phyloP scores from a whole-genome alignment of 139 green algal genomes.

The Eudorina sp. region DNA sequence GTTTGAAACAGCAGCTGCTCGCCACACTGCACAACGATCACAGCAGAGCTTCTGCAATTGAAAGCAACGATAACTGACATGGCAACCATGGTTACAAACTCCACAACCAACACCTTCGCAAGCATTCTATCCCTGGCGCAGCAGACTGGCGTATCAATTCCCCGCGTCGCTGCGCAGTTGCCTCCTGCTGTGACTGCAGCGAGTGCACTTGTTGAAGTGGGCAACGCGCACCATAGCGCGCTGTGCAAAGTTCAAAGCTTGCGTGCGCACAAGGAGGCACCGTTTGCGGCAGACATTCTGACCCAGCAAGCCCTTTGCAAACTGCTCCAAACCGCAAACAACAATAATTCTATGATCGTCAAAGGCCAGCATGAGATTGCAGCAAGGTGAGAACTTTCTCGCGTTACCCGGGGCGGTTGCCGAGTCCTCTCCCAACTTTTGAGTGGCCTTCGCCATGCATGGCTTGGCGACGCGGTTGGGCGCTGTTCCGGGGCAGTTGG shows the following conservation, averaged over 20 bases:
- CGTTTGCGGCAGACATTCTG: not conserved
- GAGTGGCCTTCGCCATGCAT: not conserved
- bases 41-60: too few species aligned
- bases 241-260: not conserved
- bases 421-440: not conserved
- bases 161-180: not conserved
- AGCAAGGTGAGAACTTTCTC: not conserved
- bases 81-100: too few species aligned
- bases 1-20: too few species aligned
- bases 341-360: not conserved
- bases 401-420: not conserved
- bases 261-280: not conserved
- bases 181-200: not conserved
- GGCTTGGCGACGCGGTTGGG: too few species aligned
- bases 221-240: not conserved
- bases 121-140: not conserved
- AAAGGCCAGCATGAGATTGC: conserved; percentile 8
- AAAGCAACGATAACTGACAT: too few species aligned
- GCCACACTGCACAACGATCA: too few species aligned
- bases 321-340: not conserved
- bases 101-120: conserved; percentile 8
- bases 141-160: not conserved
- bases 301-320: conserved; percentile 2
- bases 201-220: not conserved
- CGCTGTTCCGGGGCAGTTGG: too few species aligned